Evolutionary conservation across 73 alveolate genomes (phyloP).

Genomic region (Uronychia binucleata): DNA sequence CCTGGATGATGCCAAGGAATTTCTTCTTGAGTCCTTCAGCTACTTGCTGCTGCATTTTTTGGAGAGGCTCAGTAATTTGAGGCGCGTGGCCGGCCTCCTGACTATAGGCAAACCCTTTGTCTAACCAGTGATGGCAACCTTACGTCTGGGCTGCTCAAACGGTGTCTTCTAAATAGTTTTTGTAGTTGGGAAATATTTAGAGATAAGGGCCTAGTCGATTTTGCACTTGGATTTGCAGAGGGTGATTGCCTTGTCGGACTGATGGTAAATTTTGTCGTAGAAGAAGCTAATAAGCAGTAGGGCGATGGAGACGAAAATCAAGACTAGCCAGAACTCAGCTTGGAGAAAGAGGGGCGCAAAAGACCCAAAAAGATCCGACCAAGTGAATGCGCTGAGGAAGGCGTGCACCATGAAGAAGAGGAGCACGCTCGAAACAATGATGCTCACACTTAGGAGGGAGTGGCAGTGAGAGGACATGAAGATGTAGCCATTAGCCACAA

Average conservation of each 20-base stretch:
- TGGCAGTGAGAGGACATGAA: constrained; percentile 40
- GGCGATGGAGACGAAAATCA: background rate
- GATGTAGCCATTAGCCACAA: constrained; percentile 85
- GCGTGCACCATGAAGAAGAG: background rate
- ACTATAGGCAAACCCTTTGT: constrained; percentile 44
- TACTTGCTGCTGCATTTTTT: background rate
- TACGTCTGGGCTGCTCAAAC: background rate
- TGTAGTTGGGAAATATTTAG: background rate
- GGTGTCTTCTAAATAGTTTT: background rate
- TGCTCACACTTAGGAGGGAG: background rate
- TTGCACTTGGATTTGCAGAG: background rate
- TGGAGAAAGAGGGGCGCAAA: background rate
- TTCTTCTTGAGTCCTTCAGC: background rate
- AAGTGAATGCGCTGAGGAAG: background rate
- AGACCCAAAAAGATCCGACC: background rate
- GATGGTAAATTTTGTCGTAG: too few relatives aligned
- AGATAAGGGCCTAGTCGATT: background rate
- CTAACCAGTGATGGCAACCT: background rate
- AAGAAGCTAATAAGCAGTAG: too few relatives aligned
- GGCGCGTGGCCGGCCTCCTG: constrained; percentile 59
- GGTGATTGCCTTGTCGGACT: background rate
- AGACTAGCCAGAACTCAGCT: background rate
- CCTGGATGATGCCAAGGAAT: too few relatives aligned
- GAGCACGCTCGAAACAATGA: background rate
- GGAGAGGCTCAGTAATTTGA: constrained; percentile 28